Percentiles rank a stretch among this genome's conserved stretches.
phyloP scores from a whole-genome alignment of 2,329 filamentous ascomycete species.

The Cryphonectria nitschkei region DNA sequence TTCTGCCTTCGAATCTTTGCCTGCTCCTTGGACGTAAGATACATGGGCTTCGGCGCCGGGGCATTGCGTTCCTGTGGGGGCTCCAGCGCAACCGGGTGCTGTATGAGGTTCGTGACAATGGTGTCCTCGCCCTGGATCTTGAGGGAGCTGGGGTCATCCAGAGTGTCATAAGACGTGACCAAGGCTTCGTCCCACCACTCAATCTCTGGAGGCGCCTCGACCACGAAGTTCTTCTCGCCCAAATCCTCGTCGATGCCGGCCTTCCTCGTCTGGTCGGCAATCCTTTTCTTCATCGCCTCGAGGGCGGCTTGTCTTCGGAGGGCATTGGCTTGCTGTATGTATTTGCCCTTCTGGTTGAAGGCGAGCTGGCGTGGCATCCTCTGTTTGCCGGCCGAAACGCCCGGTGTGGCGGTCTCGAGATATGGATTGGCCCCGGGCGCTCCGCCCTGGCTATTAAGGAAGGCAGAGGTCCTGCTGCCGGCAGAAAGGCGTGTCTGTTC shows the following conservation, averaged over 20 bases:
- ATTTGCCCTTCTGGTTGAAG: conserved; percentile 97
- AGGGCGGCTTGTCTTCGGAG: conserved; percentile 84
- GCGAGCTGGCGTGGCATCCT: conserved; percentile 76
- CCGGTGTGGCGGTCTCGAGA: conserved; percentile 76
- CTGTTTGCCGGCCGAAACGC: conserved; percentile 60
- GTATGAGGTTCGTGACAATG: conserved; percentile 88
- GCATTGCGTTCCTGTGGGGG: conserved; percentile 87
- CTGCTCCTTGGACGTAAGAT: conserved; percentile 87
- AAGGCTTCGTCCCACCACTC: conserved; percentile 99
- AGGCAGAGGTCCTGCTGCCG: conserved; percentile 16
- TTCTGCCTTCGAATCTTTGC: conserved; percentile 88
- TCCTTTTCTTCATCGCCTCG: conserved; percentile 92
- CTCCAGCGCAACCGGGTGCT: conserved; percentile 89
- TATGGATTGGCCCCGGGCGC: conserved; percentile 69
- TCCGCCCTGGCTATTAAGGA: conserved; percentile 12
- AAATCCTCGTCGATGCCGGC: conserved; percentile 93
- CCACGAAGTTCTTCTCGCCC: conserved; percentile 84
- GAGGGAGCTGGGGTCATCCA: conserved; percentile 66
- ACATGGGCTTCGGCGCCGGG: conserved; percentile 84
- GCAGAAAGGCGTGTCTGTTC: conserved; percentile 29
- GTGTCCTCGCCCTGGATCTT: conserved; percentile 80
- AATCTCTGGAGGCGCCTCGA: conserved; percentile 81
- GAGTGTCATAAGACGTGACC: conserved; percentile 73
- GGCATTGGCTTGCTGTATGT: conserved; percentile 91
- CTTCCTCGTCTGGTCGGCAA: conserved; percentile 84